phyloP scores from a whole-genome alignment of 2,329 filamentous ascomycete genomes.

The Epichloe uncinata region DNA sequence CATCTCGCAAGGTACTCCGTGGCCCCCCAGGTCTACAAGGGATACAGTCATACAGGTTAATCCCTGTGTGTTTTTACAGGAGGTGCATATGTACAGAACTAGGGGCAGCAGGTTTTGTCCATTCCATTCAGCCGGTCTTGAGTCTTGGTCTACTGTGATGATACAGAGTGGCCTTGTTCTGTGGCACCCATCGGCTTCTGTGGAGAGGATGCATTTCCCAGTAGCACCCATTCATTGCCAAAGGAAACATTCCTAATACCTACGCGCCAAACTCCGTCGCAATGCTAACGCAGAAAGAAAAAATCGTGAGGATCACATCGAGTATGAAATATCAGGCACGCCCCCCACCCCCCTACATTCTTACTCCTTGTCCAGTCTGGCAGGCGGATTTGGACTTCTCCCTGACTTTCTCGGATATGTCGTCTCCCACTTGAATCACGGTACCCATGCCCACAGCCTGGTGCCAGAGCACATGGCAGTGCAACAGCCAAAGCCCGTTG shows the following conservation, averaged over 20 bases:
- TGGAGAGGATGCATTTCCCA: no score
- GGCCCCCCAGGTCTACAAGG: no score
- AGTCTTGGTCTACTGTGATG: no score
- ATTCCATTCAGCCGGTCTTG: no score
- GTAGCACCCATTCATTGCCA: not conserved
- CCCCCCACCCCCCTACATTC: not conserved
- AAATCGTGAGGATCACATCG: not conserved
- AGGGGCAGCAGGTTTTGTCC: no score
- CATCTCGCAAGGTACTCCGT: no score
- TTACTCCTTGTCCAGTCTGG: not conserved
- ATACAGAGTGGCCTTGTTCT: no score
- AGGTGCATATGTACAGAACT: no score
- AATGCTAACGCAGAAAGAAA: not conserved
- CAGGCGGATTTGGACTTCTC: not conserved
- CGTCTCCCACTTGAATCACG: constrained; percentile 6
- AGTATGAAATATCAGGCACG: not conserved
- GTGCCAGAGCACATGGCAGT: constrained; percentile 25
- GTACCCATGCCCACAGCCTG: constrained; percentile 20
- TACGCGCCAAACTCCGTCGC: not conserved
- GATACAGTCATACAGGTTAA: no score
- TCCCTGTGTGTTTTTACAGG: no score
- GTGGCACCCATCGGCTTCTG: no score
- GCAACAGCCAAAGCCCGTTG: constrained; percentile 24
- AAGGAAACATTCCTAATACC: not conserved
- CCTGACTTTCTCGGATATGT: not conserved